Conservation (phyloP, 768 basidiomycete genomes). For the Jaapia argillacea region DNA sequence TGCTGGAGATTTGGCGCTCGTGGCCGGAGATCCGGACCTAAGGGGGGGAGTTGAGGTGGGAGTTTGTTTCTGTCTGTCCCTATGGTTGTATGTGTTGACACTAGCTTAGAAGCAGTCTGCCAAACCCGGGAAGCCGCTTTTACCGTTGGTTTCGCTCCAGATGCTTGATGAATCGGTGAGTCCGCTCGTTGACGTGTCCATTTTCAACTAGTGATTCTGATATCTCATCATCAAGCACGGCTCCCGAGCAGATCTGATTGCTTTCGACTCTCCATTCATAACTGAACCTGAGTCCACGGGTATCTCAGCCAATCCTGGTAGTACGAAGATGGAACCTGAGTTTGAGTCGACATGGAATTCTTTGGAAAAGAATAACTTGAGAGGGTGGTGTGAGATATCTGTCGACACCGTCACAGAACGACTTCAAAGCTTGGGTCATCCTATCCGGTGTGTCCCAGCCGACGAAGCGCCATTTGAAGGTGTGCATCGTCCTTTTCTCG, state of each 20-base stretch:
- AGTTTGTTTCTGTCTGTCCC: background rate
- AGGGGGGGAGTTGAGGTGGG: conserved; percentile 8
- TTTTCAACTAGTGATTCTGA: background rate
- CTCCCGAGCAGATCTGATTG: conserved; percentile 48
- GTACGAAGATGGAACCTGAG: conserved; percentile 18
- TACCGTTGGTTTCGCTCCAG: background rate
- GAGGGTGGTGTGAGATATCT: conserved; percentile 63
- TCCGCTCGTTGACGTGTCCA: background rate
- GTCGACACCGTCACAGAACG: conserved; percentile 43
- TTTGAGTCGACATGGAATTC: conserved; percentile 53
- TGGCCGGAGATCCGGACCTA: conserved; percentile 11
- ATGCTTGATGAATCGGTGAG: background rate
- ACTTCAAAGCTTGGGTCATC: conserved; percentile 37
- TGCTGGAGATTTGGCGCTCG: conserved; percentile 20
- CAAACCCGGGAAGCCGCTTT: background rate
- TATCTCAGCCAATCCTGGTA: background rate
- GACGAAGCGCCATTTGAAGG: conserved; percentile 56
- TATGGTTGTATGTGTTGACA: background rate
- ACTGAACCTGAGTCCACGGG: conserved; percentile 25
- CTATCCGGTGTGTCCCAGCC: conserved; percentile 39
- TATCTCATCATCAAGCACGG: conserved; percentile 13
- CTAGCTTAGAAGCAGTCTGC: background rate
- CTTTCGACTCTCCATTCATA: conserved; percentile 64
- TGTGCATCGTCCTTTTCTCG: conserved; percentile 10
- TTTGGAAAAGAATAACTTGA: conserved; percentile 27